Conservation (phyloP, 805 yeast genomes). For the Ogataea paradorogensis region DNA sequence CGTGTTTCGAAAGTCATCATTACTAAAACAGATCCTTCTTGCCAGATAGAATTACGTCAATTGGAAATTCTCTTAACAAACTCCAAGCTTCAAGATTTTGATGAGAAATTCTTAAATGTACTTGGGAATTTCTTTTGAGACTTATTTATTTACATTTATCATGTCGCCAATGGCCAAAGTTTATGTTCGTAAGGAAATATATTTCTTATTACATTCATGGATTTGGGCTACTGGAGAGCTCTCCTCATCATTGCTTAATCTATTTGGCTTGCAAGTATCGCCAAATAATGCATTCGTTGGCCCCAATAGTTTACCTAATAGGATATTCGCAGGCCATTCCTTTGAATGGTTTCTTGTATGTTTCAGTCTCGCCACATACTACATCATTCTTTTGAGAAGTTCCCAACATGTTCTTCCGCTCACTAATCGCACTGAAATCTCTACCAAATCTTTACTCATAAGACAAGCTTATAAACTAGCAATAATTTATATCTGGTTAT, state of each 20-base stretch:
- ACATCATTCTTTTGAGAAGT: conserved; percentile 4
- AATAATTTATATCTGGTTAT: conserved; percentile 22
- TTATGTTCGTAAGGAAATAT: neutral
- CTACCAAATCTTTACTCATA: neutral
- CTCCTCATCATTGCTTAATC: conserved; percentile 4
- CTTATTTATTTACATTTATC: neutral
- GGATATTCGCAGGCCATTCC: conserved; percentile 29
- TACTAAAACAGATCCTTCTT: conserved; percentile 7
- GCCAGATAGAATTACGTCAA: neutral
- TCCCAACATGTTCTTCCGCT: conserved; percentile 7
- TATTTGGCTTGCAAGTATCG: conserved; percentile 2
- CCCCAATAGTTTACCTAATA: conserved; percentile 27
- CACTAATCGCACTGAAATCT: neutral
- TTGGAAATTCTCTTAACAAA: conserved; percentile 23
- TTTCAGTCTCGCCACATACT: conserved; percentile 14
- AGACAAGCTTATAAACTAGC: conserved; percentile 22
- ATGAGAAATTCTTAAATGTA: conserved; percentile 13
- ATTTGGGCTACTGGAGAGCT: conserved; percentile 14
- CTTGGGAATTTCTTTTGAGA: conserved; percentile 4
- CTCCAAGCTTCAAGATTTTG: conserved; percentile 14
- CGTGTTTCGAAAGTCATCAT: conserved; percentile 19
- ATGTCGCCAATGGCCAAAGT: neutral
- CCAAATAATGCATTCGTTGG: conserved; percentile 17
- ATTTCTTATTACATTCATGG: conserved; percentile 15
- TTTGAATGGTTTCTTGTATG: conserved; percentile 25